These are phyloP conservation scores for Nepenthes mirabilis DNA, from an alignment of 148 eudicot species.

Conservation along the genomic window DNA sequence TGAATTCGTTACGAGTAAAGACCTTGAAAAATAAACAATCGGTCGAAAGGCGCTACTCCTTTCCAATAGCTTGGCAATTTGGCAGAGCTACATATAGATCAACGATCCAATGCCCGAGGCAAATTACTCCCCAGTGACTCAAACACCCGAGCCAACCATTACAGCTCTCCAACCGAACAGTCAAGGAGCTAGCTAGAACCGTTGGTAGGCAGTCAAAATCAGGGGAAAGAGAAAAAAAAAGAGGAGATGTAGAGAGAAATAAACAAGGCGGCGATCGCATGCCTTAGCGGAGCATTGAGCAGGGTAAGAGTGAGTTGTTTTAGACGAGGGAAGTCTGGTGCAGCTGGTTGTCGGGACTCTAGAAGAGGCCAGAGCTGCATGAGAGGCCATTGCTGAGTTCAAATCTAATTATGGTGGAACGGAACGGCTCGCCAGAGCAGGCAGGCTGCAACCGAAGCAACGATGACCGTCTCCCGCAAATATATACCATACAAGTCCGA, in stretches of 20 bases:
- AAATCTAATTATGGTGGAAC: neutral
- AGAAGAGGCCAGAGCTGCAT: constrained; percentile 90
- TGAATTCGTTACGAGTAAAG: neutral
- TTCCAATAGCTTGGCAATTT: neutral
- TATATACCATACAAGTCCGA: too few relatives aligned
- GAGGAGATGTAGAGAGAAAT: constrained; percentile 5
- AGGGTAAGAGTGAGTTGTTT: constrained; percentile 49
- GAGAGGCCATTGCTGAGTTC: constrained; percentile 12
- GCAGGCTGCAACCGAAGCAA: neutral
- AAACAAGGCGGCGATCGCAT: too few relatives aligned
- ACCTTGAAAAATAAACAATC: neutral
- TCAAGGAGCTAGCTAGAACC: neutral
- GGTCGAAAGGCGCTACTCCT: neutral
- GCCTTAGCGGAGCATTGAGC: constrained; percentile 71
- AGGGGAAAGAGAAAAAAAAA: neutral
- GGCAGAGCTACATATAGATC: neutral
- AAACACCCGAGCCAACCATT: too few relatives aligned
- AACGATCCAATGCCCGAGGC: neutral
- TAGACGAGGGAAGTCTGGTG: constrained; percentile 43
- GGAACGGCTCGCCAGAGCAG: neutral
- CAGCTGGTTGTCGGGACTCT: constrained; percentile 38
- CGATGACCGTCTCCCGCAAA: neutral
- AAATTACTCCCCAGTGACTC: too few relatives aligned
- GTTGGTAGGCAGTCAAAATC: neutral
- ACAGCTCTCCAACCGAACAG: neutral